Evolutionary conservation across 2,329 filamentous ascomycete genomes (phyloP), one percentile per base, ranked within the genome.

Genomic region (Claviceps spartinae): DNA sequence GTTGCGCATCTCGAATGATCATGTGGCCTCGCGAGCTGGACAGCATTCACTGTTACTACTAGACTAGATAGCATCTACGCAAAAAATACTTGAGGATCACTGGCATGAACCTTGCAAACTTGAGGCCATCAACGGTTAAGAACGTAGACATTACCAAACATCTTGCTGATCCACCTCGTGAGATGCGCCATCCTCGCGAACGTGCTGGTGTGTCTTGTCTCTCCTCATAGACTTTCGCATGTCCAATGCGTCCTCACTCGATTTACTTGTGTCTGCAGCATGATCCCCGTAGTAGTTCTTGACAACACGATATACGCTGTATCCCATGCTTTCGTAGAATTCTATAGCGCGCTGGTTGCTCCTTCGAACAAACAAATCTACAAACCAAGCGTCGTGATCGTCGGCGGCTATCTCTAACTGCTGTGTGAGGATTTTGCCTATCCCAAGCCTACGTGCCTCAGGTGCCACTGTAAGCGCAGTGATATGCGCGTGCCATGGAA

Each of bases 401-500:
- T 96, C 86, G 42, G 87, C 88, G 2, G 82, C 83, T n/a, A 76
- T 75, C 67, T 96, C 91, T 34, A 98, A 76, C 52, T 87, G 82
- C 61, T 86, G 78, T 0, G 86, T 89, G 40, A 98, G 76, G 46
- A 85, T 83, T 54, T 85, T 88, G 49, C 91, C 93, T 60, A 96
- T 86, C 16, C 93, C 91, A 16, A 93, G 77, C 44, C 93, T 81
- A 30, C 93, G 83, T 48, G 88, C 88, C 52, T 85, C 81, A 0
- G 93, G 93, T 0, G 91, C 85, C 20, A 98, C 88, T 0, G 93
- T 97, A 49, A 98, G 76, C 38, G 91, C 93, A 4, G 93, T 98
- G 64, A 98, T 95, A 69, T 98, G 93, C 20, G 89, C 91, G 71
- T 98, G 93, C 88, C 89, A 97, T n/a, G 91, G 91, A n/a, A 95